Base-by-base conservation (phyloP, 352 stramenopile genomes). In the Globisporangium irregulare region DNA sequence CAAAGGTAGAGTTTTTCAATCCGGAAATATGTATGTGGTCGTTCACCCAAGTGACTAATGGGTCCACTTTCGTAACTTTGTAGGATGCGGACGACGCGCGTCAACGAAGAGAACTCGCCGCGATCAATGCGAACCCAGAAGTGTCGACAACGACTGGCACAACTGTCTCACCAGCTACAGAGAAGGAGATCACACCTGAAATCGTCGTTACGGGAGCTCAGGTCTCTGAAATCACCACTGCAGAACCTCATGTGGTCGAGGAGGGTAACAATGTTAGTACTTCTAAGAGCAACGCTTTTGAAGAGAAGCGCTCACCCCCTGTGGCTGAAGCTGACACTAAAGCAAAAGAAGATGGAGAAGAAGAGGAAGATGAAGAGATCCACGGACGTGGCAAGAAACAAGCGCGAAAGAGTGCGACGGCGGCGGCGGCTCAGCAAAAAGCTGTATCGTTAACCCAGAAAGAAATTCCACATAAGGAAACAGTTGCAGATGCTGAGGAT, bases 1-100 rank as follows among this genome's bases (percentile, higher is more conserved):
- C 71, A 18, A 41, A 71, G 64, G 77, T 84, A 27, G 25, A 54
- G 6, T 64, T 6, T 14, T 15, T 20, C 6, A 41, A 15, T 34
- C 1, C 29, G 12, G 9, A 24, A 8, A 20, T 27, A 4, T 53
- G 18, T 51, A 24, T 51, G 43, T 22, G 43, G 24, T 51, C 43
- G 10, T 24, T 20, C n/a, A 8, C 43, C 3, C 15, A 10, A 51
- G 43, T 22, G 43, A 22, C 41, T 50, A n/a, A 50, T 20, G 14
- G 41, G 15, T 20, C 15, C 41, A 20, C 14, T n/a, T 48, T 51
- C 24, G 43, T 18, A 51, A 51, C 43, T 27, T 60, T 34, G 5
- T n/a, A 71, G 66, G 66, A 4, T 6, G 59, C 66, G 59, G 58
- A 48, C 8, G 46, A 66, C 6, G 38, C 59, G 14, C 51, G 62